Conservation (phyloP, 2,329 filamentous ascomycete species). For the Penicillium decumbens region DNA sequence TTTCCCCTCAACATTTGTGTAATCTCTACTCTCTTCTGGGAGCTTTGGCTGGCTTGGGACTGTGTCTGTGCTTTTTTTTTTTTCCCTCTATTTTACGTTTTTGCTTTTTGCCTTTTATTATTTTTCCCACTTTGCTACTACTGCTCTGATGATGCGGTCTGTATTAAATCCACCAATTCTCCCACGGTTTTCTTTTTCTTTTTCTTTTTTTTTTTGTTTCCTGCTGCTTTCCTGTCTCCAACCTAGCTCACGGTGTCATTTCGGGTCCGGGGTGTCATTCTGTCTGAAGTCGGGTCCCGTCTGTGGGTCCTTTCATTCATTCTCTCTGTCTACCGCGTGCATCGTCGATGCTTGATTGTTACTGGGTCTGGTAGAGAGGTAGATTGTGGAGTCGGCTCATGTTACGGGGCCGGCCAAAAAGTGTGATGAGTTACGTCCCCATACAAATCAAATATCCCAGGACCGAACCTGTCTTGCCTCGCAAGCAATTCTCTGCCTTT, state of each 20-base stretch:
- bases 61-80: conserved; percentile 13
- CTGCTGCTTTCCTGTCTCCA: conserved; percentile 12
- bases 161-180: conserved; percentile 37
- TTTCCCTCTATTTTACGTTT: not conserved
- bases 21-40: conserved; percentile 40
- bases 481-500: not conserved
- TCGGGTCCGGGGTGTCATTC: conserved; percentile 19
- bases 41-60: conserved; percentile 35
- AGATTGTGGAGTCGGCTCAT: conserved; percentile 19
- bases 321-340: conserved; percentile 17
- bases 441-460: conserved; percentile 20
- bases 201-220: conserved; percentile 20
- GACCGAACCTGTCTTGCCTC: conserved; percentile 1
- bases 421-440: conserved; percentile 26
- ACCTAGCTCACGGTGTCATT: conserved; percentile 21
- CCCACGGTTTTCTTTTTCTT: conserved; percentile 20
- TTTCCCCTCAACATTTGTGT: conserved; percentile 35
- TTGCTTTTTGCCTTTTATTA: conserved; percentile 9
- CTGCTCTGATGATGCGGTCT: conserved; percentile 25
- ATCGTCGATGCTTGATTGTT: conserved; percentile 19
- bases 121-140: conserved; percentile 25
- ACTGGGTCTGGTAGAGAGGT: conserved; percentile 20
- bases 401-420: conserved; percentile 20
- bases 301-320: conserved; percentile 18
- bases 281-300: conserved; percentile 15